phyloP scores from a whole-genome alignment of 2,329 filamentous ascomycete species.

The Ascosphaera apis region DNA sequence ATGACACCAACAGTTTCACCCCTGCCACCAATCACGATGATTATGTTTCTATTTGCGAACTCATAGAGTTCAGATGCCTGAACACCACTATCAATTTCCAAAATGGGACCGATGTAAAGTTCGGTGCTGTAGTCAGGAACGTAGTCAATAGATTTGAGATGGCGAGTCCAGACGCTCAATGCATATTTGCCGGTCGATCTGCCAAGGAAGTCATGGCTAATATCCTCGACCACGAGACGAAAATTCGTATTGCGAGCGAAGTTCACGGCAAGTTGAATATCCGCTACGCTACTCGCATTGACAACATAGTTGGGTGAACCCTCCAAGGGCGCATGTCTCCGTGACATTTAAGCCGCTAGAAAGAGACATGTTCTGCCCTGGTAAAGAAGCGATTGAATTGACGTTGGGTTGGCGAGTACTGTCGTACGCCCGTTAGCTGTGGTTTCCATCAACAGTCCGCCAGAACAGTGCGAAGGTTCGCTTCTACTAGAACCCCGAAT shows the following conservation, averaged over 20 bases:
- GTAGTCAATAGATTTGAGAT: constrained; percentile 11
- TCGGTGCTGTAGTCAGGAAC: constrained; percentile 16
- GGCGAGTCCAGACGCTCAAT: constrained; percentile 13
- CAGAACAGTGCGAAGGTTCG: background rate
- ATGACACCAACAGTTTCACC: constrained; percentile 28
- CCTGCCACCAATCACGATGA: constrained; percentile 30
- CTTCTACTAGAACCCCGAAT: no score
- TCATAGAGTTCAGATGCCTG: constrained; percentile 30
- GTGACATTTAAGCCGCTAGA: constrained; percentile 1
- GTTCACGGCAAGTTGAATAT: constrained; percentile 11
- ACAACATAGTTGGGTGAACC: constrained; percentile 15
- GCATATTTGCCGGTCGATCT: constrained; percentile 36
- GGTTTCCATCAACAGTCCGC: no score
- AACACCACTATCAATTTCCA: constrained; percentile 33
- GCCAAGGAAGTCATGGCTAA: constrained; percentile 23
- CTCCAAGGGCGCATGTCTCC: constrained; percentile 2
- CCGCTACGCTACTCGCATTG: constrained; percentile 10
- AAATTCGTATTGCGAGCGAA: constrained; percentile 27
- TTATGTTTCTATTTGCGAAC: constrained; percentile 23
- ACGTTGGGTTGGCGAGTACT: constrained; percentile 9
- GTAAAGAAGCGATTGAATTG: constrained; percentile 10
- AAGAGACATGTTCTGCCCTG: constrained; percentile 11
- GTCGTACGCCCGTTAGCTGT: constrained; percentile 3
- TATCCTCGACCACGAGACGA: constrained; percentile 24
- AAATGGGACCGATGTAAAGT: constrained; percentile 23